Evolutionary conservation across 176 grass and related monocot genomes (phyloP).

Genomic region (Stipa capillata): DNA sequence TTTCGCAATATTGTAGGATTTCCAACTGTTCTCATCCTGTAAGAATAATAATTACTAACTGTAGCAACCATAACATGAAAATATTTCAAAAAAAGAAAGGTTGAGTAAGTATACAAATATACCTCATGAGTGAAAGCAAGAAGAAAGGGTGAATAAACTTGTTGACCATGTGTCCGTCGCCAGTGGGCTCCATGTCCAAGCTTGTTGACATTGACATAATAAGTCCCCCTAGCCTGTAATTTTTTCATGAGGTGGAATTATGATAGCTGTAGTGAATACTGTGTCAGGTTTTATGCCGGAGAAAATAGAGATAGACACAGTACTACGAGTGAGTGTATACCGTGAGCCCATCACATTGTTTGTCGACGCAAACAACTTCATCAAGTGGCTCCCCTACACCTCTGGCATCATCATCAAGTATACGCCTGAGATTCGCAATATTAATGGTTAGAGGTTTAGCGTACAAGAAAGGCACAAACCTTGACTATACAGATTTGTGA

Average conservation of each 20-base stretch:
- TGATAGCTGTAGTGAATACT: background rate
- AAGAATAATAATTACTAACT: slow-evolving; percentile 3
- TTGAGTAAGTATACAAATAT: slow-evolving; percentile 7
- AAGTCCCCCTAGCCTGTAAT: slow-evolving; percentile 63
- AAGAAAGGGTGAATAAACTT: slow-evolving; percentile 88
- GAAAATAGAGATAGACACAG: background rate
- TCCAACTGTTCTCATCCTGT: slow-evolving; percentile 64
- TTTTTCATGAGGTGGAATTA: background rate
- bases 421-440: slow-evolving; percentile 35
- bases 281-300: background rate
- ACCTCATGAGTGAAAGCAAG: slow-evolving; percentile 81
- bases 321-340: slow-evolving; percentile 33
- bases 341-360: slow-evolving; percentile 53
- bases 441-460: background rate
- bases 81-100: background rate
- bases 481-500: background rate
- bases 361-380: slow-evolving; percentile 63
- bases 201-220: slow-evolving; percentile 63
- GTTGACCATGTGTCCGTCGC: slow-evolving; percentile 66
- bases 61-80: background rate
- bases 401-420: slow-evolving; percentile 55
- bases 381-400: slow-evolving; percentile 63
- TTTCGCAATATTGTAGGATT: slow-evolving; percentile 42
- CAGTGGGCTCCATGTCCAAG: slow-evolving; percentile 69
- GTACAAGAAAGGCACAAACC: background rate